phyloP scores from a whole-genome alignment of 2,329 filamentous ascomycete species.

The Aspergillus vadensis region DNA sequence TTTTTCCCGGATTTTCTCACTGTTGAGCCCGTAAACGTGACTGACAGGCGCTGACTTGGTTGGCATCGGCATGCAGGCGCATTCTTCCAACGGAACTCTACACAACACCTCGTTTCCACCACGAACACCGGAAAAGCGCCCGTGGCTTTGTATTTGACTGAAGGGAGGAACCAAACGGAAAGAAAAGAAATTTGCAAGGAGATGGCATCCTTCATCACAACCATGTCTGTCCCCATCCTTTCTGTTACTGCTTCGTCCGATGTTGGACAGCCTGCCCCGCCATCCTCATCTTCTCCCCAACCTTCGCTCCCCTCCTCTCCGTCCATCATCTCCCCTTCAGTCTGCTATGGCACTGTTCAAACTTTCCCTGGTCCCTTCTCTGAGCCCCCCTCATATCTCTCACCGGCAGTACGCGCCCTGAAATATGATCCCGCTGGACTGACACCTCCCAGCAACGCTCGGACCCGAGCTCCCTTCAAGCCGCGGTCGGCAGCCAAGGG shows the following conservation, averaged over 20 bases:
- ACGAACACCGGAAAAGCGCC: not conserved
- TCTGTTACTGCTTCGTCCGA: slow-evolving; percentile 36
- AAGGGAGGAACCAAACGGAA: not conserved
- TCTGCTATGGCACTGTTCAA: slow-evolving; percentile 35
- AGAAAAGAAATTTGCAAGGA: slow-evolving; percentile 8
- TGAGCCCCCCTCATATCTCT: slow-evolving; percentile 40
- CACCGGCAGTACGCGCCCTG: slow-evolving; percentile 37
- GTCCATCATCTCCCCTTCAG: slow-evolving; percentile 30
- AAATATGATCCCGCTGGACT: slow-evolving; percentile 44
- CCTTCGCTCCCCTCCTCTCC: slow-evolving; percentile 23
- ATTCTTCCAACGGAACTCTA: slow-evolving; percentile 7
- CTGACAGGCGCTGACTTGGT: slow-evolving; percentile 7
- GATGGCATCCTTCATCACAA: slow-evolving; percentile 80
- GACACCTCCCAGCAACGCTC: slow-evolving; percentile 69
- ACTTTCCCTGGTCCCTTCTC: slow-evolving; percentile 30
- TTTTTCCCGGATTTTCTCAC: not conserved
- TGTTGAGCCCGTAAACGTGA: not conserved
- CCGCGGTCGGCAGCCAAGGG: slow-evolving; percentile 82
- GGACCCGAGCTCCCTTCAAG: slow-evolving; percentile 87
- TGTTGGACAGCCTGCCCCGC: slow-evolving; percentile 24
- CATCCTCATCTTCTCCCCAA: slow-evolving; percentile 20
- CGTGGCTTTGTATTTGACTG: slow-evolving; percentile 2
- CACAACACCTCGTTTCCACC: slow-evolving; percentile 1
- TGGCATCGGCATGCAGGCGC: slow-evolving; percentile 13
- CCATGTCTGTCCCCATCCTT: slow-evolving; percentile 66